Percentiles rank a stretch among this genome's conserved stretches.
These are phyloP conservation scores for Cercophora scortea DNA, from an alignment of 495 filamentous ascomycete genomes.

Conservation along the genomic window DNA sequence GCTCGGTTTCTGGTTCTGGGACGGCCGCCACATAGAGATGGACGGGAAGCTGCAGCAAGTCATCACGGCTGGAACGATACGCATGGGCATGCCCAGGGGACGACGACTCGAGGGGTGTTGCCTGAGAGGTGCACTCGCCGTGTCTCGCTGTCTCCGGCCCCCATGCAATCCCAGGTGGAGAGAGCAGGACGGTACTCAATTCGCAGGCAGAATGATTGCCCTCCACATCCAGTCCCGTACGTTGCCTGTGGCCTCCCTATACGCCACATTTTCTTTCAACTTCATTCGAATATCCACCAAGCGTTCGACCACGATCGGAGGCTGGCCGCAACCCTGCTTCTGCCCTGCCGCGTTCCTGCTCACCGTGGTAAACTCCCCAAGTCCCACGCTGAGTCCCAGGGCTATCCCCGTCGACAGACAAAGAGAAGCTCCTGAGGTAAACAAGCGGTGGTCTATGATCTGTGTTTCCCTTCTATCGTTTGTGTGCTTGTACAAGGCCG, in stretches of 20 bases:
- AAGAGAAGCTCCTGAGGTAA: constrained; percentile 3
- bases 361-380: neutral
- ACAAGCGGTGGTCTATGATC: constrained; percentile 1
- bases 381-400: neutral
- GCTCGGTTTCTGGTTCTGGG: neutral
- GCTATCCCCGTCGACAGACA: constrained; percentile 1
- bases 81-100: constrained; percentile 9
- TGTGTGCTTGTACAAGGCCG: constrained; percentile 23
- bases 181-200: neutral
- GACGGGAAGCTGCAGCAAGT: constrained; percentile 13
- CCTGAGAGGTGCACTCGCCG: constrained; percentile 6
- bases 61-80: constrained; percentile 14
- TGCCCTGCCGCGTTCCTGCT: neutral
- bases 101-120: constrained; percentile 25
- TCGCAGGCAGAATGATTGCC: constrained; percentile 12
- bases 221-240: constrained; percentile 2
- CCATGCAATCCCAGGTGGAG: neutral
- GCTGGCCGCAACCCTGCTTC: neutral
- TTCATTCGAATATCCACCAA: constrained; percentile 7
- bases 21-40: neutral
- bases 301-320: neutral
- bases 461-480: constrained; percentile 27
- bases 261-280: constrained; percentile 27
- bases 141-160: neutral
- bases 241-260: constrained; percentile 17